Conservation (phyloP, 805 yeast genomes). For the Metschnikowia cerradonensis region DNA sequence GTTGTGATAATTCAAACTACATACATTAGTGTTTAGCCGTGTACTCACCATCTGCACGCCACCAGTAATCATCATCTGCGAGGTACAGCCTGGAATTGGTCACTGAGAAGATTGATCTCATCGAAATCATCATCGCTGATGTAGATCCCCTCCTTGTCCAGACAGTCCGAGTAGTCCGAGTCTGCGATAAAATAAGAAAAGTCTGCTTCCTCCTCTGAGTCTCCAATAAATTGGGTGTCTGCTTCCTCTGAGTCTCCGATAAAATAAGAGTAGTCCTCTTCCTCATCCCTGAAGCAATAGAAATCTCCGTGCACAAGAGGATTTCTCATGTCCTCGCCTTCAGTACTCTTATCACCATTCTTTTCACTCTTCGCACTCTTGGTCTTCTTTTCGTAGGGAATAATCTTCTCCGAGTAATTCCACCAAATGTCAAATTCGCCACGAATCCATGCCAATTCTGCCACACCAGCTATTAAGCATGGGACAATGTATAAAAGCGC, state of each 20-base stretch:
- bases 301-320: not conserved
- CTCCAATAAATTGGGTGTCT: conserved; percentile 5
- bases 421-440: conserved; percentile 43
- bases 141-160: conserved; percentile 14
- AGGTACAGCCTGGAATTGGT: not conserved
- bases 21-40: not conserved
- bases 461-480: conserved; percentile 27
- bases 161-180: conserved; percentile 1
- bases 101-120: not conserved
- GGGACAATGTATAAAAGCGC: conserved; percentile 66
- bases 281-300: conserved; percentile 2
- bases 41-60: not conserved
- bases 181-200: conserved; percentile 6
- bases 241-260: conserved; percentile 6
- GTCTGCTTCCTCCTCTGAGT: conserved; percentile 9
- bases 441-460: conserved; percentile 27
- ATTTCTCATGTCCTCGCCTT: not conserved
- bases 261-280: conserved; percentile 8
- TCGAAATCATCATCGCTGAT: not conserved
- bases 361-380: not conserved
- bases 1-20: too few species aligned
- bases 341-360: not conserved
- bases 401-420: conserved; percentile 31
- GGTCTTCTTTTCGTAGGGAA: conserved; percentile 9
- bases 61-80: not conserved